Evolutionary conservation across 805 yeast genomes (phyloP).

Genomic region (Candida odintsovae): DNA sequence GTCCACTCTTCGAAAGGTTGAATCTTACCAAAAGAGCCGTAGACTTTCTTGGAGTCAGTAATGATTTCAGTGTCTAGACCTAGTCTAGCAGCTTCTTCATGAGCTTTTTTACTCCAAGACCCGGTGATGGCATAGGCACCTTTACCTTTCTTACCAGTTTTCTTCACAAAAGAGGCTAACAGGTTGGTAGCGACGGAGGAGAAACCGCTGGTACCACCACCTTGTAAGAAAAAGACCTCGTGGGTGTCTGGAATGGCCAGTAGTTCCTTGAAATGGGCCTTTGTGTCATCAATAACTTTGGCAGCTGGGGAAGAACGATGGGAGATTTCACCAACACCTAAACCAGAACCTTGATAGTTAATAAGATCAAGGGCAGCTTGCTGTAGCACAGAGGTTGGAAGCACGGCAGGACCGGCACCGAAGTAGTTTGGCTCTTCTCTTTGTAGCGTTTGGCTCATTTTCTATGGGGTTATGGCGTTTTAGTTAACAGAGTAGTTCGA

Average conservation of each 20-base stretch:
- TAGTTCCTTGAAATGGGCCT: slow-evolving; percentile 56
- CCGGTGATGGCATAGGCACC: slow-evolving; percentile 91
- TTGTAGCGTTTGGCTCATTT: slow-evolving; percentile 30
- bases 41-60: slow-evolving; percentile 51
- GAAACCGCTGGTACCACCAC: slow-evolving; percentile 97
- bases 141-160: slow-evolving; percentile 67
- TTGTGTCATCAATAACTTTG: slow-evolving; percentile 71
- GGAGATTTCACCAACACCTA: slow-evolving; percentile 94
- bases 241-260: slow-evolving; percentile 83
- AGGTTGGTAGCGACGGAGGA: slow-evolving; percentile 82
- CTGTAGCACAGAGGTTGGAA: slow-evolving; percentile 79
- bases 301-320: slow-evolving; percentile 88
- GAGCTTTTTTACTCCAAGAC: slow-evolving; percentile 86
- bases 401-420: slow-evolving; percentile 98
- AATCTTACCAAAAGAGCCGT: slow-evolving; percentile 58
- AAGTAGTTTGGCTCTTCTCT: slow-evolving; percentile 77
- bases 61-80: slow-evolving; percentile 71
- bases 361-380: slow-evolving; percentile 84
- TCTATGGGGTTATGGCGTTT: neutral
- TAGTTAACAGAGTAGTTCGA: neutral
- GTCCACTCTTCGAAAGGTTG: slow-evolving; percentile 64
- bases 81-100: slow-evolving; percentile 79
- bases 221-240: slow-evolving; percentile 92
- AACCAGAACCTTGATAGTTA: slow-evolving; percentile 60
- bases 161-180: slow-evolving; percentile 66